Evolutionary conservation across 2,329 filamentous ascomycete species (phyloP), one percentile per base, ranked within the genome.

Genomic region (Ceratocystis colombiana): DNA sequence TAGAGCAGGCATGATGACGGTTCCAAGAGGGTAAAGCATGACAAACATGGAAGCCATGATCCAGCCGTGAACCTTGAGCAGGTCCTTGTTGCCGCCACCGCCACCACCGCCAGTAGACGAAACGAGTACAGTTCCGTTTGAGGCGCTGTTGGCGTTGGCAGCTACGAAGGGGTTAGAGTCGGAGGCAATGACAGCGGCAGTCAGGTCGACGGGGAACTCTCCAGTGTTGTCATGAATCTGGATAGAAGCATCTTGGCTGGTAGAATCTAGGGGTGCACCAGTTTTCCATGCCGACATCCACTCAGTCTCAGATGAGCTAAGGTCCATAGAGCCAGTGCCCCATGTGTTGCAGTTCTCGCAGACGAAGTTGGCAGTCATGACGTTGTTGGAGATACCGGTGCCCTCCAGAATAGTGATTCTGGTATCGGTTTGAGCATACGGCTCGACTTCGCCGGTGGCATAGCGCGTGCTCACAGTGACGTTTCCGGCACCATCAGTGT

Each of bases 41-140:
- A 82, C 78, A 69, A 86, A 84, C 20, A 82, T 80, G 59, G 86
- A 71, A 30, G 79, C 79, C 83, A 87, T 84, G 71, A 87, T 75
- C 70, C 84, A 77, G 62, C 84, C 85, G 68, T 87, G 84, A 0
- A 79, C 73, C 5, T 77, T 71, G 17, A 78, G 61, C 7, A 77
- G 71, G 3, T 70, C n/a, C 28, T 59, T 59, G 33, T 66, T 46
- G 10, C 28, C 44, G 4, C 30, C 72, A 62, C 65, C 73, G 8
- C 68, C 69, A n/a, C 68, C 68, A 1, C 22, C 25, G 37, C 48
- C 44, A 41, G 33, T 44, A 12, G 65, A 59, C 3, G 66, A 57
- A 17, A 62, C 64, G 46, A 69, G 55, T 44, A 68, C 68, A 17
- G 62, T 71, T 30, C 69, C 68, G 25, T 64, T 65, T 12, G 66